These are phyloP conservation scores for Pseudohalonectria lignicola DNA, from an alignment of 2,329 filamentous ascomycete species.

Conservation along the genomic window DNA sequence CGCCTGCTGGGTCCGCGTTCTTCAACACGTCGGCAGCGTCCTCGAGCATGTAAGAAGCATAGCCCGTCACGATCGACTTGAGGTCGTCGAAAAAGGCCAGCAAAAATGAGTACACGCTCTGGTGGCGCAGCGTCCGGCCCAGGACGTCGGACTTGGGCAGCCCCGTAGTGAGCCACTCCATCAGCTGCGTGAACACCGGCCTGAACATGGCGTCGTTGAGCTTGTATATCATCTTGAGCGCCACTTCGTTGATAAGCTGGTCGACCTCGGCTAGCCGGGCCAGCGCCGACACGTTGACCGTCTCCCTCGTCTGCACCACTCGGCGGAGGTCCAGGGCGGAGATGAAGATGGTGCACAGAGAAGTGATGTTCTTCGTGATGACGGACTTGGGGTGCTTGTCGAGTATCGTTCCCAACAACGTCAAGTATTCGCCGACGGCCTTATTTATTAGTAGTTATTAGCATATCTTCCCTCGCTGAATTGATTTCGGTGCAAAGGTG, in stretches of 20 bases:
- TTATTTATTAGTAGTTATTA: no score
- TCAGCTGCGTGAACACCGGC: constrained; percentile 76
- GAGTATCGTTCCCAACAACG: constrained; percentile 59
- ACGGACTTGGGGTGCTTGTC: constrained; percentile 67
- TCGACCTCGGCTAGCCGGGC: constrained; percentile 48
- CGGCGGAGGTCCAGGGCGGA: constrained; percentile 55
- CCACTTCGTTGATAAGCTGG: constrained; percentile 52
- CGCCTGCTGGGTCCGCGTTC: constrained; percentile 15
- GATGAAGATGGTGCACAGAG: constrained; percentile 56
- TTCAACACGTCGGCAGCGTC: constrained; percentile 55
- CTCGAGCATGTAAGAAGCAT: constrained; percentile 76
- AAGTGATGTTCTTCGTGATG: constrained; percentile 62
- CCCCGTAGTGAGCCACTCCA: constrained; percentile 63
- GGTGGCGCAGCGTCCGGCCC: constrained; percentile 52
- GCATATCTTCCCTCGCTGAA: no score
- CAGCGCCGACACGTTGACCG: background rate
- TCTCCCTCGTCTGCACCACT: constrained; percentile 27
- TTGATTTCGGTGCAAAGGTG: no score
- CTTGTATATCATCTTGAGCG: constrained; percentile 89
- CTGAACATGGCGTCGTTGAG: constrained; percentile 90
- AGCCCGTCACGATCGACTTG: constrained; percentile 89
- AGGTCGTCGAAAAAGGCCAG: constrained; percentile 71
- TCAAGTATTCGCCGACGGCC: constrained; percentile 58
- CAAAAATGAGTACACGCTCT: constrained; percentile 74
- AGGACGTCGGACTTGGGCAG: constrained; percentile 49